Evolutionary conservation across 331 rosid species (phyloP), one percentile per base, ranked within the genome.

Genomic region (Prunus yedoensis): DNA sequence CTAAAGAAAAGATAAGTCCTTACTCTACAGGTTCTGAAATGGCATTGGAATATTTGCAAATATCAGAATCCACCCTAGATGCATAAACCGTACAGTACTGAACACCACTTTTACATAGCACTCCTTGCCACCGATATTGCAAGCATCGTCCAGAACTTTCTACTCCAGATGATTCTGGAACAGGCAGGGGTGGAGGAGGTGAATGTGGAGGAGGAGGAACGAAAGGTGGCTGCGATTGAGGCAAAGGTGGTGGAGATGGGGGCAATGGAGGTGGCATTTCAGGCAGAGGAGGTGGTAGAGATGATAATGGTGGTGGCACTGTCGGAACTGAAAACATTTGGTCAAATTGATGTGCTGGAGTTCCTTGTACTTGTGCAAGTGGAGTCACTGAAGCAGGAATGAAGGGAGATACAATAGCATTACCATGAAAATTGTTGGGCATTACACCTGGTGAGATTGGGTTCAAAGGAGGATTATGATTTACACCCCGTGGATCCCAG

Each of bases 181-280:
- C 81, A 68, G 86, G 87, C 10, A 89, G 86, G 47, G 91, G 90
- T 50, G 93, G 96, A 62, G 97, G 90, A 47, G 96, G 96, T 53
- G 97, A 90, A 82, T 87, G 82, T n/a, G 98, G 96, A 35, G 97
- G 99, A 57, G 95, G 96, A 68, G 97, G 97, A 83, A 87, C 89
- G 72, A 74, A 50, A 53, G 94, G 97, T 14, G 97, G 92, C 75
- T 83, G 92, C 18, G 96, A 81, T 69, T 80, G 90, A 79, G 98
- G 98, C 74, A 90, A 78, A 78, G 97, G 98, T 20, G 97, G 97
- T 5, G 89, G 97, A 76, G 96, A 85, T 82, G 96, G 87, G 67
- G 90, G 93, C 77, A 70, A 74, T 16, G 94, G 91, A 78, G 94
- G 90, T 70, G 88, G 92, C 80, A 88, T 57, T 43, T 88, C 90